Evolutionary conservation across 2,329 filamentous ascomycete genomes (phyloP).

Genomic region (Aspergillus aculeatinus): DNA sequence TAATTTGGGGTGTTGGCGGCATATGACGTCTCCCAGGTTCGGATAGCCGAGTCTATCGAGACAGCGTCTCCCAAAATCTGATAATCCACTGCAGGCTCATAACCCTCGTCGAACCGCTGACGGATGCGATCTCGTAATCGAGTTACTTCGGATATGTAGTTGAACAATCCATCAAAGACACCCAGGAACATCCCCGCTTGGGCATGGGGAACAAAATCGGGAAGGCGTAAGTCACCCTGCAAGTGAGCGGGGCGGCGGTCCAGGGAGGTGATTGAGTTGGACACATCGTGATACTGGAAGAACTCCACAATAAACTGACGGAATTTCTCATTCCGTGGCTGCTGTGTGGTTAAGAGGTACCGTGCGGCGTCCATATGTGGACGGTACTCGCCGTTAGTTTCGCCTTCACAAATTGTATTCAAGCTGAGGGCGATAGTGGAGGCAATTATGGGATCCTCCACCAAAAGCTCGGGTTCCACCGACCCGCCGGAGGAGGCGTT

Average conservation of each 20-base stretch:
- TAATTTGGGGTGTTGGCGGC: constrained; percentile 53
- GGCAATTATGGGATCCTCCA: constrained; percentile 61
- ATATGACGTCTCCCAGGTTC: constrained; percentile 68
- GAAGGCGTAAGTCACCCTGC: constrained; percentile 54
- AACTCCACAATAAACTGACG: constrained; percentile 72
- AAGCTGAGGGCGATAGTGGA: constrained; percentile 60
- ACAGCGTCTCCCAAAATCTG: constrained; percentile 69
- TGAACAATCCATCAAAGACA: constrained; percentile 78
- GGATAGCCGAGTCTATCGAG: constrained; percentile 72
- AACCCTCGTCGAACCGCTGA: constrained; percentile 59
- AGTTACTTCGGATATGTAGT: constrained; percentile 75
- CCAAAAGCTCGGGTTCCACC: constrained; percentile 38
- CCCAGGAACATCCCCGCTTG: constrained; percentile 67
- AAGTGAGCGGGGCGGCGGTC: constrained; percentile 54
- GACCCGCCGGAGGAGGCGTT: constrained; percentile 29
- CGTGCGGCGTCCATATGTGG: constrained; percentile 75
- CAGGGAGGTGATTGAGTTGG: constrained; percentile 57
- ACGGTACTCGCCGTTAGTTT: constrained; percentile 69
- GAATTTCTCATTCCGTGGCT: constrained; percentile 65
- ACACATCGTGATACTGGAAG: constrained; percentile 76
- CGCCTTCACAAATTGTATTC: constrained; percentile 61
- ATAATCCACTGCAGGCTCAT: constrained; percentile 72
- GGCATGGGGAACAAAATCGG: constrained; percentile 55
- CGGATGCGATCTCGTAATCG: constrained; percentile 73
- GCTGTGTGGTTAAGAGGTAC: constrained; percentile 63